Conservation (phyloP, 805 yeast species). For the Wickerhamiella occidentalis region DNA sequence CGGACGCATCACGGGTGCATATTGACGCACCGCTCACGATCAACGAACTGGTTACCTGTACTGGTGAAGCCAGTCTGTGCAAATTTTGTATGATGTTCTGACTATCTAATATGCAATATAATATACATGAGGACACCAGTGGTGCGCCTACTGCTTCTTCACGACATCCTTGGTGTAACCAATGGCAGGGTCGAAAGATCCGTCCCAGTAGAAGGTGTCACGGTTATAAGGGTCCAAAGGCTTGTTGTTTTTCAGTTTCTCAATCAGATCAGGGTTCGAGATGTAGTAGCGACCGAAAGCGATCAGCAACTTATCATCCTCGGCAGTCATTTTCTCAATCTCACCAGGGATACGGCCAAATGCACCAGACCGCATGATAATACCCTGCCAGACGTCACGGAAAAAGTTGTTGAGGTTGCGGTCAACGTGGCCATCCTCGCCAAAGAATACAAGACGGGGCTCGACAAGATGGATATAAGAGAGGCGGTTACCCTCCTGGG, state of each 20-base stretch:
- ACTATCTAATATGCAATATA: too few species aligned
- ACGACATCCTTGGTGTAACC: slow-evolving; percentile 30
- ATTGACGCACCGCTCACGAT: too few species aligned
- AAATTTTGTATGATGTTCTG: too few species aligned
- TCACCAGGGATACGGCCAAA: slow-evolving; percentile 13
- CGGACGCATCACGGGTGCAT: too few species aligned
- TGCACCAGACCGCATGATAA: slow-evolving; percentile 20
- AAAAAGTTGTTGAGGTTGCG: slow-evolving; percentile 16
- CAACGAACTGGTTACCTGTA: too few species aligned
- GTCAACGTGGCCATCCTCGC: slow-evolving; percentile 5
- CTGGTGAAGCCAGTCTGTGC: too few species aligned
- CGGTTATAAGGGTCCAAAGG: slow-evolving; percentile 38
- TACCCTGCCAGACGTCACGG: slow-evolving; percentile 20
- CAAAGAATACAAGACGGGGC: slow-evolving; percentile 31
- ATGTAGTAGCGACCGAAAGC: slow-evolving; percentile 40
- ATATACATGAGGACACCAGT: too few species aligned
- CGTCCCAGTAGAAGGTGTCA: slow-evolving; percentile 34
- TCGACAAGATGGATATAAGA: slow-evolving; percentile 37
- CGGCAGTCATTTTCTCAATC: slow-evolving; percentile 9
- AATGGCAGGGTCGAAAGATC: slow-evolving; percentile 22
- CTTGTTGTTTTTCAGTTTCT: slow-evolving; percentile 33
- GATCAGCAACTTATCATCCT: slow-evolving; percentile 25
- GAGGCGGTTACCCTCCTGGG: slow-evolving; percentile 29
- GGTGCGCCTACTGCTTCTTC: too few species aligned
- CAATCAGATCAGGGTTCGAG: slow-evolving; percentile 44